phyloP scores from a whole-genome alignment of 1,284 basidiomycete species.

The Marasmius sp. region DNA sequence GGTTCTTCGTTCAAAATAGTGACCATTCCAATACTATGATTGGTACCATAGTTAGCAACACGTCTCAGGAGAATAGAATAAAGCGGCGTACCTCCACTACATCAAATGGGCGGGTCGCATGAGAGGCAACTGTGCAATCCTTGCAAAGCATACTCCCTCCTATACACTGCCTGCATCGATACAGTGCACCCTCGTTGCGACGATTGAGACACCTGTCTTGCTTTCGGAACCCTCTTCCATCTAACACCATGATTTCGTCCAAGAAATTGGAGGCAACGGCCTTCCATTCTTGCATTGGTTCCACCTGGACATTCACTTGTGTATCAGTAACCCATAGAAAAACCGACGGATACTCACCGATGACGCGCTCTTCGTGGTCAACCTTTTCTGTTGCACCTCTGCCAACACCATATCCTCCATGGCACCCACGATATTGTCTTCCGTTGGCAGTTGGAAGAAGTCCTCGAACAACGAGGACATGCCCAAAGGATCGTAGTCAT shows the following conservation, averaged over 20 bases:
- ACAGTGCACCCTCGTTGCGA: not conserved
- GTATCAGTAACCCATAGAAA: no score
- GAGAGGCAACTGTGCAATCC: not conserved
- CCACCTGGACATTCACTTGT: no score
- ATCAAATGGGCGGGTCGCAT: not conserved
- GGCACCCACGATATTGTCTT: no score
- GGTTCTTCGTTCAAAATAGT: not conserved
- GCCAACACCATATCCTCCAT: no score
- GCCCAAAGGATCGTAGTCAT: no score
- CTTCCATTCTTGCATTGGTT: not conserved
- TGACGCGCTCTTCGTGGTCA: no score
- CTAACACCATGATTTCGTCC: not conserved
- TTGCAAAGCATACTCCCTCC: not conserved
- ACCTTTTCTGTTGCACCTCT: no score
- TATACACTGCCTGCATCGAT: not conserved
- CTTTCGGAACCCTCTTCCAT: not conserved
- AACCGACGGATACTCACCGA: no score
- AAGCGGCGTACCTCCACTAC: not conserved
- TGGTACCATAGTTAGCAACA: no score
- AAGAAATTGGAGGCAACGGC: not conserved
- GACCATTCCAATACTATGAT: not conserved
- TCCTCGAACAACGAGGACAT: no score
- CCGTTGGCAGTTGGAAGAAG: no score
- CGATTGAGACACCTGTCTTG: not conserved
- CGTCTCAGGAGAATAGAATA: not conserved